Evolutionary conservation across 2,329 filamentous ascomycete genomes (phyloP), one percentile per base, ranked within the genome.

Genomic region (Clonostachys rosea): DNA sequence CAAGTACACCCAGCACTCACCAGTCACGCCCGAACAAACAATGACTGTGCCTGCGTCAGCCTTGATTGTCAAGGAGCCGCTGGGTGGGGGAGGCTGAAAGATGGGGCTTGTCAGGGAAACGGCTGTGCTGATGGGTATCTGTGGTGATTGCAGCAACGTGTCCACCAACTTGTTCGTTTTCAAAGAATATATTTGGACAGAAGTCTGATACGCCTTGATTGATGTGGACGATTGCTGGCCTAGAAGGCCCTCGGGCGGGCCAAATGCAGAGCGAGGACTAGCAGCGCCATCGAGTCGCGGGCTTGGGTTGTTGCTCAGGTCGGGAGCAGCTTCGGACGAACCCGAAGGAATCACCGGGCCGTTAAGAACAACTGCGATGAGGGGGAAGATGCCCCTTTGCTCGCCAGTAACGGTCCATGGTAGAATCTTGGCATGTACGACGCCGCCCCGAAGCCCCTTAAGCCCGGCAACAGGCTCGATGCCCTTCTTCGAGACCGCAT

Each of bases 151-250:
- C 50, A 95, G 84, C 9, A 97, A 71, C 1, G 88, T 86, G 24
- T 84, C 79, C 47, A 96, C 68, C 47, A 81, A 79, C 51, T 80
- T 76, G 56, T 84, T 84, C n/a, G 84, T 88, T 55, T 80, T 83
- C 50, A 97, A 70, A 1, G 91, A 96, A 65, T 92, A 95, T 0
- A 97, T 73, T 56, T 96, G 90, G 6, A 96, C 89, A 1, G 86
- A 86, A 0, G 91, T 96, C 65, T 95, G 91, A 59, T 92, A 95
- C 42, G 77, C 42, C 36, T 39, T n/a, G 36, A 39, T 39, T 3
- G 36, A 39, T 30, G 24, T 6, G 12, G 40, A 42, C 11, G 18
- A 17, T 12, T 24, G 30, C 20, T 24, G 42, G 17, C 42, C 18
- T 24, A n/a, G 24, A 24, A 13, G 13, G 11, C 14, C 14, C n/a